phyloP scores from a whole-genome alignment of 768 basidiomycete species.

The Collybia sp. region DNA sequence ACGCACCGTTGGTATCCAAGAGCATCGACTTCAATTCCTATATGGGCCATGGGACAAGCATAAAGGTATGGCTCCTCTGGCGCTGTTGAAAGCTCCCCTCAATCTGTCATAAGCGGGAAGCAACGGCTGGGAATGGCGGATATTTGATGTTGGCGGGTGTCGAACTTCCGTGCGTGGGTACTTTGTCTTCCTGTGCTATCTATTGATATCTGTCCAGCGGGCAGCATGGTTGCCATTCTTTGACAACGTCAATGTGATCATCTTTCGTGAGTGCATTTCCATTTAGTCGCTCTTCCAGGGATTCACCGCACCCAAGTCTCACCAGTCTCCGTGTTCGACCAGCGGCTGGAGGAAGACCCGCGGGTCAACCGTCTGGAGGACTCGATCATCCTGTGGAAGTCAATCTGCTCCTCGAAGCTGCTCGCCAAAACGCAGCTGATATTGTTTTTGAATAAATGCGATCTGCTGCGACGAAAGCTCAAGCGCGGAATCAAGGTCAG shows the following conservation, averaged over 20 bases:
- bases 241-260: slow-evolving; percentile 72
- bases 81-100: neutral
- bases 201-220: slow-evolving; percentile 39
- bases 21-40: slow-evolving; percentile 49
- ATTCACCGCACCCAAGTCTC: slow-evolving; percentile 37
- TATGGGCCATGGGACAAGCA: slow-evolving; percentile 33
- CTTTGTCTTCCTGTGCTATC: slow-evolving; percentile 1
- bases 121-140: slow-evolving; percentile 54
- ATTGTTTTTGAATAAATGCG: slow-evolving; percentile 66
- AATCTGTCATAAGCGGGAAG: slow-evolving; percentile 15
- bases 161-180: slow-evolving; percentile 50
- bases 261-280: slow-evolving; percentile 45
- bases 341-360: slow-evolving; percentile 64
- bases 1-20: slow-evolving; percentile 69
- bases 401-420: slow-evolving; percentile 61
- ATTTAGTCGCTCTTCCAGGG: neutral
- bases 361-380: slow-evolving; percentile 72
- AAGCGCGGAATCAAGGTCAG: slow-evolving; percentile 52
- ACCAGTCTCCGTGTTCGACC: slow-evolving; percentile 79
- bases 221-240: slow-evolving; percentile 80
- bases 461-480: slow-evolving; percentile 63
- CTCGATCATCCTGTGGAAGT: slow-evolving; percentile 67
- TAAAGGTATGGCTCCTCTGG: slow-evolving; percentile 16
- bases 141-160: slow-evolving; percentile 77
- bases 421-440: slow-evolving; percentile 58